Evolutionary conservation across 805 yeast species (phyloP), one percentile per base, ranked within the genome.

Genomic region (Metschnikowia aberdeeniae): DNA sequence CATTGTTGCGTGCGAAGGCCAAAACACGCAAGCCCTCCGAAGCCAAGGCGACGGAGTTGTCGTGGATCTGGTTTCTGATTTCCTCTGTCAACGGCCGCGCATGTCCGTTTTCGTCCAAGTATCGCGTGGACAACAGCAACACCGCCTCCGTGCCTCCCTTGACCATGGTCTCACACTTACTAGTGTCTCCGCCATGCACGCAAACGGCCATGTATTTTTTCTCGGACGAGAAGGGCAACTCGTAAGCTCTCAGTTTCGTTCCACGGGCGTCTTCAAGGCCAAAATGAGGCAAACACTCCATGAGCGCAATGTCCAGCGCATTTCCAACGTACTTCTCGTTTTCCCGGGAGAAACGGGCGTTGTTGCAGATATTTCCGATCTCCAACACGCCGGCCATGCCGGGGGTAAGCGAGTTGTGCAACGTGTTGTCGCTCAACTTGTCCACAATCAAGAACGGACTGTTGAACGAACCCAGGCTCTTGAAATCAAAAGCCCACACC

Each of bases 121-220:
- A 87, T 45, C 67, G 71, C n/a, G 78, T 73, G 42, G 89, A 85
- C 59, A 76, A 67, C 1, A 67, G 72, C 38, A 89, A 60, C 8
- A 93, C 70, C 46, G 76, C 80, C 67, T 93, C 98, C 40, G 80
- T 77, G 2, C 97, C 99, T 57, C 99, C 99, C 64, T 93, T 93
- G 34, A 83, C 89, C 60, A 76, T 82, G 1, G 88, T 75, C 53
- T 75, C 79, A 17, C 76, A 54, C 57, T 79, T 80, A 30, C 72
- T 61, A 42, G 77, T 67, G 48, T 80, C 81, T 27, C 89, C 90
- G 34, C 70, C 55, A 54, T 81, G 82, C 10, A 77, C 72, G 36
- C 80, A 68, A 4, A 88, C 85, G n/a, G 96, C 95, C 97, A 89
- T 89, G 66, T 80, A 88, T 65, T 93, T 93, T 61, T 95, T 77